Evolutionary conservation across 2,329 filamentous ascomycete genomes (phyloP), one percentile per base, ranked within the genome.

Genomic region (Xylaria sp.): DNA sequence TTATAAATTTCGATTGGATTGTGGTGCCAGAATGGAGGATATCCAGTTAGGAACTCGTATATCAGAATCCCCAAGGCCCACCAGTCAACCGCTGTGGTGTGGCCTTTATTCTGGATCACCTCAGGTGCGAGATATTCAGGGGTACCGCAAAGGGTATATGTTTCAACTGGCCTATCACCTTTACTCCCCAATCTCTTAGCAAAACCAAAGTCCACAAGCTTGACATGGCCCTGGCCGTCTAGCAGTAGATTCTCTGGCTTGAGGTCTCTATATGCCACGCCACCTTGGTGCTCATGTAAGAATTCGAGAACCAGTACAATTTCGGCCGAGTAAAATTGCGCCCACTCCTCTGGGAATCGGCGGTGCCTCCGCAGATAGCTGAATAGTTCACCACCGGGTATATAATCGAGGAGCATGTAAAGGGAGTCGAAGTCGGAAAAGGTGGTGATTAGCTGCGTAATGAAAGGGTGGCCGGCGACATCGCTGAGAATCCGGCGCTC

Each of bases 1-100:
- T 93, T 93, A 81, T 95, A 95, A 67, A 95, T 95, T 78, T 94
- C 93, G 72, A 95, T 92, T 1, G 92, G 92, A 72, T 94, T 95
- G 72, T 93, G 90, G 76, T 94, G 90, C 92, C 92, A 96, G 77
- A 95, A 96, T 0, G 93, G 93, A 14, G 93, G 93, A 76, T 94
- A 94, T 32, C 93, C 93, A 9, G 93, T 93, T 57, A 95, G 82
- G 77, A 95, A 95, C 77, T 96, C 93, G 79, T 93, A 95, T 67
- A 95, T 90, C 65, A 96, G 81, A 72, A 95, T 94, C 30, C 93
- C 93, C 73, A 96, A 84, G 0, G 93, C 92, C 93, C 93, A 95
- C 92, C 92, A 95, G 82, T 95, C 92, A 42, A 95, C 92, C 14
- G 92, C 92, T 2, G 88, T 89, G 2, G 88, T 90, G 76, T 91